Base-by-base conservation (phyloP, 306 rosid genomes). In the Bauhinia variegata region DNA sequence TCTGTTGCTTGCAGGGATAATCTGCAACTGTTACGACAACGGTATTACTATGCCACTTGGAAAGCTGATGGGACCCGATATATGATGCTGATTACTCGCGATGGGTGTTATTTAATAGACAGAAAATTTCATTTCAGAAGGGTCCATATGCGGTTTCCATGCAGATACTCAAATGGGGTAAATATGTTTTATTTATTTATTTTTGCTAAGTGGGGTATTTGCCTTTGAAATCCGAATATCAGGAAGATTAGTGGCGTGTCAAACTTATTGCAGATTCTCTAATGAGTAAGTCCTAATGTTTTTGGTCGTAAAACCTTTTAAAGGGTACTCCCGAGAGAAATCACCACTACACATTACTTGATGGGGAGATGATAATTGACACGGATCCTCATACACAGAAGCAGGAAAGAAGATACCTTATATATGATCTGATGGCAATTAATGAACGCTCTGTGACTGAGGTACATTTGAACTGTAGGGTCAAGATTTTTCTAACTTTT, bases 11-110 rank as follows among this genome's bases (percentile, higher is more conserved):
- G 68, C 85, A 89, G 97, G 81, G 97, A 88, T 7, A 93, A 93
- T 71, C 78, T 93, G 53, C 95, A 87, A 75, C 87, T 93, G 71
- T 78, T 93, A 73, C 89, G 92, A 79, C 98, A 93, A 63, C 89
- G 98, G 14, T 93, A 93, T 81, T 93, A 93, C 71, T 93, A 93
- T 83, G 98, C 98, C 63, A 93, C 98, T 5, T 93, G 98, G 98
- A 93, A 93, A 85, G 98, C 98, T 79, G 98, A 93, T 72, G 98
- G 98, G 76, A 93, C 97, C 41, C 84, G 98, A 61, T 93, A 89
- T 72, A 93, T 93, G 98, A 89, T 89, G 98, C 75, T 89, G 68
- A 89, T 89, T 60, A 93, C 86, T 44, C 33, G 76, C 48, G 97
- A 93, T 83, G 95, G 91, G 64, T 93, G 98, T 70, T 93, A 89